Percentiles rank a stretch among this genome's conserved stretches.
These are phyloP conservation scores for Phaffia tasmanica DNA, from an alignment of 768 basidiomycete species.

Conservation along the genomic window DNA sequence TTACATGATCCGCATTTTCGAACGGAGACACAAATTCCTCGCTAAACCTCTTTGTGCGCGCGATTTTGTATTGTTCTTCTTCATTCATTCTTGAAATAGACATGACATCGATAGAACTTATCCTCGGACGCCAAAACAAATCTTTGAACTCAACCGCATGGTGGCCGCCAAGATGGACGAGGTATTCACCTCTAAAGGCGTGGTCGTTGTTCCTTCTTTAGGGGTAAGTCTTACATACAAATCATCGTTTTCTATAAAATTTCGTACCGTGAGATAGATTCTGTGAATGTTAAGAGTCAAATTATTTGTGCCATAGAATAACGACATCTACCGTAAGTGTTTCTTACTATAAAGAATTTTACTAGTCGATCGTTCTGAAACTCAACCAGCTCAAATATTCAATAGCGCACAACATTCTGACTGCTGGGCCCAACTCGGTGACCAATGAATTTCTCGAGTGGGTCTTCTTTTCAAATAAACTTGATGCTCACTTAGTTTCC, in stretches of 20 bases:
- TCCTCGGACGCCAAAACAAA: conserved; percentile 72
- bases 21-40: neutral
- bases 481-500: neutral
- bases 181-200: conserved; percentile 56
- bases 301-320: conserved; percentile 43
- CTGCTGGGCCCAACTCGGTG: conserved; percentile 37
- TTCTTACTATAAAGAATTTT: neutral
- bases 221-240: conserved; percentile 41
- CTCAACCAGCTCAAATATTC: conserved; percentile 27
- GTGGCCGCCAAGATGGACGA: conserved; percentile 60
- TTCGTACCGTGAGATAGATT: too few species aligned
- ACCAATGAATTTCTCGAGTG: conserved; percentile 56
- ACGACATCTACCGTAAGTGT: conserved; percentile 18
- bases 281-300: conserved; percentile 1
- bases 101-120: conserved; percentile 72
- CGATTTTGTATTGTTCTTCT: neutral
- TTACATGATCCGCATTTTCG: neutral
- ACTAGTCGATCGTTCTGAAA: neutral
- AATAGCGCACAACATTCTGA: conserved; percentile 40
- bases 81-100: conserved; percentile 39
- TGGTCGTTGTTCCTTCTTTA: conserved; percentile 70
- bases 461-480: conserved; percentile 30
- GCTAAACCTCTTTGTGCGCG: too few species aligned
- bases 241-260: too few species aligned
- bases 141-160: conserved; percentile 58